These are phyloP conservation scores for Ajuga chamaepitys DNA, from an alignment of 257 asterid genomes.

Conservation along the genomic window DNA sequence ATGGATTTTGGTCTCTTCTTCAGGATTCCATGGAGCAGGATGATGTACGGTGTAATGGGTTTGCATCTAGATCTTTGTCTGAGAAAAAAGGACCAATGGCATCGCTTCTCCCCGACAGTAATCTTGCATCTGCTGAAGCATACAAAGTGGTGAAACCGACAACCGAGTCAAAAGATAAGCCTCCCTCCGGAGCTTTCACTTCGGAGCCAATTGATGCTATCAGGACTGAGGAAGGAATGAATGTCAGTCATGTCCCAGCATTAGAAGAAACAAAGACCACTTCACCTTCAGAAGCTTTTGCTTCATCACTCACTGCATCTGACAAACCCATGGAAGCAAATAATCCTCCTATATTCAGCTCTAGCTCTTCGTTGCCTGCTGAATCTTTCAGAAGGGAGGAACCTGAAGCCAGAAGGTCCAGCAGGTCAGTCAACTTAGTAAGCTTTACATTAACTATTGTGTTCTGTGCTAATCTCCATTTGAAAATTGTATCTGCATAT, in stretches of 20 bases:
- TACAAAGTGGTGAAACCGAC: constrained; percentile 14
- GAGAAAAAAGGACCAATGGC: constrained; percentile 25
- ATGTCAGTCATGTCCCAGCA: neutral
- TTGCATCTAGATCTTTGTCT: constrained; percentile 20
- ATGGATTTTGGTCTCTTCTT: neutral
- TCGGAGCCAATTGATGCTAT: constrained; percentile 19
- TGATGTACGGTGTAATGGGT: constrained; percentile 35
- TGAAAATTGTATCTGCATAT: constrained; percentile 7
- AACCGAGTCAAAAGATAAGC: constrained; percentile 21
- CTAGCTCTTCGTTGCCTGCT: constrained; percentile 29
- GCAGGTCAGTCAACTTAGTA: constrained; percentile 28
- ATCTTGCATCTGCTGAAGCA: constrained; percentile 25
- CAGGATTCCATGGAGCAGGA: constrained; percentile 52
- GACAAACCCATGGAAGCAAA: constrained; percentile 33
- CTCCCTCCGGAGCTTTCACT: constrained; percentile 15
- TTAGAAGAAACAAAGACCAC: constrained; percentile 23
- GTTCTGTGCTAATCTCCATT: neutral
- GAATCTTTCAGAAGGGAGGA: constrained; percentile 19
- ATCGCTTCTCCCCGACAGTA: constrained; percentile 17
- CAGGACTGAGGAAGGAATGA: constrained; percentile 22
- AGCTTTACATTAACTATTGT: neutral
- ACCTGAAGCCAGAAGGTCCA: constrained; percentile 22
- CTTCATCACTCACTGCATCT: constrained; percentile 20
- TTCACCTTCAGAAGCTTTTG: constrained; percentile 11
- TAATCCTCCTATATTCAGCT: constrained; percentile 27